phyloP scores from a whole-genome alignment of 2,329 filamentous ascomycete genomes.

The Fusarium camptoceras region DNA sequence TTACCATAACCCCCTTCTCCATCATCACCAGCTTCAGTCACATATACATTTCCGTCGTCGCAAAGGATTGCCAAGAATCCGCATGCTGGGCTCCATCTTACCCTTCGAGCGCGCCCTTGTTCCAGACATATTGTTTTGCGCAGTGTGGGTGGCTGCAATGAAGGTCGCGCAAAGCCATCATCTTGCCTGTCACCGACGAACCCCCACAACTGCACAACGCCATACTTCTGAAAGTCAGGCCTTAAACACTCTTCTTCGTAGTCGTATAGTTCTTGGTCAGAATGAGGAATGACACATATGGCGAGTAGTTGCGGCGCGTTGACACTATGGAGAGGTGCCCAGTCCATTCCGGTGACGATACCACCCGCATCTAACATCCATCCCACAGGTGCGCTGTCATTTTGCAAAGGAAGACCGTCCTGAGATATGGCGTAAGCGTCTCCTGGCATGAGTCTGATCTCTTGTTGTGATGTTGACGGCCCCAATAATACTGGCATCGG shows the following conservation, averaged over 20 bases:
- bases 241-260: constrained; percentile 54
- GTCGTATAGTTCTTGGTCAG: constrained; percentile 60
- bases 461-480: constrained; percentile 47
- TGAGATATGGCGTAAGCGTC: constrained; percentile 45
- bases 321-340: constrained; percentile 57
- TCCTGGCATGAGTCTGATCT: constrained; percentile 47
- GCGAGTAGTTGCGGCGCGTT: constrained; percentile 62
- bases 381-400: constrained; percentile 51
- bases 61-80: constrained; percentile 63
- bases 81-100: constrained; percentile 66
- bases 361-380: constrained; percentile 68
- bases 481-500: constrained; percentile 52
- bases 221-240: constrained; percentile 56
- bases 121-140: constrained; percentile 61
- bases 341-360: constrained; percentile 64
- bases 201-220: constrained; percentile 66
- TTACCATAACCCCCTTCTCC: constrained; percentile 57
- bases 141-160: constrained; percentile 53
- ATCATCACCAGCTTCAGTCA: constrained; percentile 57
- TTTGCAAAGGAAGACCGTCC: constrained; percentile 47
- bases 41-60: constrained; percentile 62
- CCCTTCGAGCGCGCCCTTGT: constrained; percentile 62
- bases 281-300: constrained; percentile 62
- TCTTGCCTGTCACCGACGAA: constrained; percentile 52
- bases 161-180: constrained; percentile 51